Evolutionary conservation across 148 eudicot genomes (phyloP).

Genomic region (Agrostemma githago): DNA sequence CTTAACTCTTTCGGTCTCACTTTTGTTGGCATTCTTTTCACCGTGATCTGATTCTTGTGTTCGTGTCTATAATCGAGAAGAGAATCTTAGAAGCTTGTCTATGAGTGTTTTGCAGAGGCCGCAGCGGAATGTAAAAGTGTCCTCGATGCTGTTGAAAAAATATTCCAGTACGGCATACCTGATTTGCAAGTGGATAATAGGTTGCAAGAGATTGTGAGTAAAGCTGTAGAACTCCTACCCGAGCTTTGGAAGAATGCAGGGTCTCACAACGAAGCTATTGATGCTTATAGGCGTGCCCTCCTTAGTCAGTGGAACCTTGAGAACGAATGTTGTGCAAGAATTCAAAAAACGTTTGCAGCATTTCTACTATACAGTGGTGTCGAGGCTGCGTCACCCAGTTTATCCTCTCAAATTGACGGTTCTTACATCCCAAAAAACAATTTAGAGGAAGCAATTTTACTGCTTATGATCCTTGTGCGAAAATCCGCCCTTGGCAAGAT

Average conservation of each 20-base stretch:
- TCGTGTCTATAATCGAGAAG: no score
- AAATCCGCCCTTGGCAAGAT: slow-evolving; percentile 66
- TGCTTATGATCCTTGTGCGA: slow-evolving; percentile 76
- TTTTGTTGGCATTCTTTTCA: no score
- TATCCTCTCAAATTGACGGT: slow-evolving; percentile 79
- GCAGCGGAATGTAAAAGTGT: slow-evolving; percentile 81
- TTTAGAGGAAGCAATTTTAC: slow-evolving; percentile 87
- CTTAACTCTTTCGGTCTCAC: no score
- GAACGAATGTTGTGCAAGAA: slow-evolving; percentile 77
- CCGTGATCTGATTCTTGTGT: no score
- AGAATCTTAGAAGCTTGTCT: no score
- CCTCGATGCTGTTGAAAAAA: slow-evolving; percentile 92
- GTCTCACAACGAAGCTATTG: slow-evolving; percentile 59
- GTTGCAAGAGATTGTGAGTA: slow-evolving; percentile 86
- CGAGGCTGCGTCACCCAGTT: slow-evolving; percentile 78
- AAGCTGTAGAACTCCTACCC: slow-evolving; percentile 89
- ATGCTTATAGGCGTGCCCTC: slow-evolving; percentile 84
- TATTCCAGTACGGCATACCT: slow-evolving; percentile 70
- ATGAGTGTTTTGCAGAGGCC: slow-evolving; percentile 51
- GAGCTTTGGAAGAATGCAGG: slow-evolving; percentile 82
- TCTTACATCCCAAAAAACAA: slow-evolving; percentile 83
- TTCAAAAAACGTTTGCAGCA: slow-evolving; percentile 81
- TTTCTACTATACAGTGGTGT: slow-evolving; percentile 84
- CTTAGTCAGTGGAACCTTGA: slow-evolving; percentile 95
- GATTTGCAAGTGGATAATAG: slow-evolving; percentile 68